Base-by-base conservation (phyloP, 2,329 filamentous ascomycete species). In the Bipolaris victoriae region DNA sequence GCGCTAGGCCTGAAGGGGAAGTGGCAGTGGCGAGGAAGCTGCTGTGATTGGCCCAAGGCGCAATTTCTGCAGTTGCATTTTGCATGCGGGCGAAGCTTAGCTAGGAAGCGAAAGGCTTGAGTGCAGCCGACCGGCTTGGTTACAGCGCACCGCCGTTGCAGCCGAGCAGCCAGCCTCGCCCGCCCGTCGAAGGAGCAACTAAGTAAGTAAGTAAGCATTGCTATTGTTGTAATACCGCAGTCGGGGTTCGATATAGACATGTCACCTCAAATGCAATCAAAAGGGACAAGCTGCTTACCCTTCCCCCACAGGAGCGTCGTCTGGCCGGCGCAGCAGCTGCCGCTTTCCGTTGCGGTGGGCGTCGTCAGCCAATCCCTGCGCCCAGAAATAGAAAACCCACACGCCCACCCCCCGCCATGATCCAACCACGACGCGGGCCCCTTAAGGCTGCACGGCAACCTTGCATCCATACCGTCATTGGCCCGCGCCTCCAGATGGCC, bases 301-400 rank as follows among this genome's bases (percentile, higher is more conserved):
- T 31, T 31, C 3, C n/a, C 13, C 47, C 36, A 29, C 35, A 18
- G 10, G 22, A 5, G 11, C 13, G 35, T 52, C 45, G 55, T 59
- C 47, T n/a, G 50, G 20, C 20, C 29, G 50, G 41, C 35, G 15
- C 41, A 47, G 50, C 50, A 35, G 41, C 51, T 55, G 64, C 61
- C 55, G 62, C 49, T 52, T 49, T 44, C 57, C 58, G 61, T 29
- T 7, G 15, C 22, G 9, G 33, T 20, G 20, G 13, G 10, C 39
- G 44, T 47, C 52, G 49, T 24, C 10, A 62, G 49, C 61, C 66
- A 67, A 57, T 68, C 50, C 55, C 40, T 59, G 22, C 49, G 65
- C 62, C 67, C 61, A 64, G 63, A 63, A 70, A 72, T 70, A 69
- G 67, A 64, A 50, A 39, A 40, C 41, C 55, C 49, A 57, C 65